Percentiles rank a stretch among this genome's conserved stretches.
phyloP scores from a whole-genome alignment of 2,329 filamentous ascomycete species.

The Chaetomiaceae sp. region DNA sequence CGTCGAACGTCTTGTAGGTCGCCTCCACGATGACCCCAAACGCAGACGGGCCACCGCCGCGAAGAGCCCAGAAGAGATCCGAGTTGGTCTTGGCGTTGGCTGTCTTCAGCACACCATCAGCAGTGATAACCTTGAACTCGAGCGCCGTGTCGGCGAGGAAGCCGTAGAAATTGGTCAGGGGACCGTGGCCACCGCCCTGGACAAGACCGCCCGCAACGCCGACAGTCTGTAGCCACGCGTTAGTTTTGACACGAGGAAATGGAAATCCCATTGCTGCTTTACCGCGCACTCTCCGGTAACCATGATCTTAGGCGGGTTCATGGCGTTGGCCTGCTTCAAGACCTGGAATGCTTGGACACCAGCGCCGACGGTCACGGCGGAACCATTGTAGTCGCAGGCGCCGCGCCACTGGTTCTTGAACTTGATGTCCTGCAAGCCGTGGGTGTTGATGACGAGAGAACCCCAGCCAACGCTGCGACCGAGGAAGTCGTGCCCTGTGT shows the following conservation, averaged over 20 bases:
- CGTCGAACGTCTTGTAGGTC: slow-evolving; percentile 49
- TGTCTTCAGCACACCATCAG: slow-evolving; percentile 37
- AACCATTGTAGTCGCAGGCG: slow-evolving; percentile 41
- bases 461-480: slow-evolving; percentile 61
- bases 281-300: slow-evolving; percentile 52
- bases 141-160: slow-evolving; percentile 47
- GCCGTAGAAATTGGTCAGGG: slow-evolving; percentile 43
- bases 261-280: slow-evolving; percentile 14
- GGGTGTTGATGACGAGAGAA: slow-evolving; percentile 53
- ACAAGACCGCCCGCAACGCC: slow-evolving; percentile 58
- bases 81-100: slow-evolving; percentile 41
- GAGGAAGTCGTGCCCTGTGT: slow-evolving; percentile 54
- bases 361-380: slow-evolving; percentile 48
- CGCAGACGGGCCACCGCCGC: slow-evolving; percentile 48
- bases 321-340: slow-evolving; percentile 38
- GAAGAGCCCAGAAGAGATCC: slow-evolving; percentile 55
- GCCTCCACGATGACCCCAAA: slow-evolving; percentile 48
- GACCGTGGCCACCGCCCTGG: slow-evolving; percentile 55
- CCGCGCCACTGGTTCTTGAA: slow-evolving; percentile 35
- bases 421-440: slow-evolving; percentile 46
- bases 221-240: slow-evolving; percentile 40
- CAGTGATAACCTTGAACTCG: slow-evolving; percentile 46
- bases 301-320: slow-evolving; percentile 38
- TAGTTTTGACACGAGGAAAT: neutral
- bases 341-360: slow-evolving; percentile 47